Base-by-base conservation (phyloP, 345 rosid genomes). In the Gossypium herbaceum region DNA sequence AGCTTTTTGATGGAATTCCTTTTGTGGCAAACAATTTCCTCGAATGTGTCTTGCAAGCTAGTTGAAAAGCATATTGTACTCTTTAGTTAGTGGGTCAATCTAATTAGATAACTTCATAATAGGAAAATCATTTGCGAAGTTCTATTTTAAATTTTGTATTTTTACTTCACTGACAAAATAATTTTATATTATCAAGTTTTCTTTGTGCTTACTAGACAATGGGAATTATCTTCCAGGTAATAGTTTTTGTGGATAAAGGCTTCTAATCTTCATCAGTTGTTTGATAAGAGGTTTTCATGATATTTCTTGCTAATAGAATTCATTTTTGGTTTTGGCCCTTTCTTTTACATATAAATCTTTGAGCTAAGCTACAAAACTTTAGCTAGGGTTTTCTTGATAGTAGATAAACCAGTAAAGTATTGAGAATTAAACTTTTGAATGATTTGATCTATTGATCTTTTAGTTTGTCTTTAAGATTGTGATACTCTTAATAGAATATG, bases 371-470 rank as follows among this genome's bases (percentile, higher is more conserved):
- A 25, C 39, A 24, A 13, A 12, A 13, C 3, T 58, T 58, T 59
- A 11, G 20, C 12, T 19, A 20, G 20, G 59, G 34, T 25, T 10
- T 59, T 59, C 34, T 60, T 60, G 41, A 13, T 12, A 20, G n/a
- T 3, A 13, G 43, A 13, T 60, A 60, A 60, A 6, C 3, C 29
- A 20, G 20, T 13, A 60, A 13, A 60, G 39, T 60, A 12, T 60
- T 60, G 43, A 25, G 6, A 27, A 60, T 60, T 12, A 27, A 60
- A 60, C 17, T 60, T 27, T 60, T 60, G n/a, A 27, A 25, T 12
- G 43, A 25, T 60, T 60, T 60, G 41, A 60, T 60, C 65, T 25
- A 24, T 60, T 60, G 65, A 27, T 60, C 43, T 60, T 60, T 57
- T 57, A 57, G 29, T 57, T 57, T 57, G 13, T 22, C 29, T 57